Conservation (phyloP, 306 rosid species). For the Prunus dulcis region DNA sequence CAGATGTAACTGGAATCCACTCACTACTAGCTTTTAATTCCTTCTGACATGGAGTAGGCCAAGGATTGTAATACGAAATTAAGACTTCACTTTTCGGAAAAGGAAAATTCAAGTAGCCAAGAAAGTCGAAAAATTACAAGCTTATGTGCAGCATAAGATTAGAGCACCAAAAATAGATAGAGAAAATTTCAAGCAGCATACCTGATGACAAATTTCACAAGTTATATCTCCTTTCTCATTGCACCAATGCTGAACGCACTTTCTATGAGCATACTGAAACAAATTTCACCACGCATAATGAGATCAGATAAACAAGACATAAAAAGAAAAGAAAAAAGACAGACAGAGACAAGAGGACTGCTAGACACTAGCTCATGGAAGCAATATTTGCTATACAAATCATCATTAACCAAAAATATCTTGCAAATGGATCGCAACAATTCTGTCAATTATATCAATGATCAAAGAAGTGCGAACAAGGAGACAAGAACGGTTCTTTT, state of each 20-base stretch:
- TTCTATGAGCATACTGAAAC: conserved; percentile 89
- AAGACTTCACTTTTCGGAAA: background rate
- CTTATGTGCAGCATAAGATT: background rate
- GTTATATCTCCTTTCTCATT: conserved; percentile 93
- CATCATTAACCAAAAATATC: background rate
- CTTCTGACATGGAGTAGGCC: background rate
- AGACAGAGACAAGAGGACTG: background rate
- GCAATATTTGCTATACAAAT: background rate
- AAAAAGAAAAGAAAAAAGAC: background rate
- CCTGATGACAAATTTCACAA: conserved; percentile 98
- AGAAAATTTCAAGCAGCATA: conserved; percentile 21
- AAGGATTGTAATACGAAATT: background rate
- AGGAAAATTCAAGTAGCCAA: background rate
- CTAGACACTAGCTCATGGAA: background rate
- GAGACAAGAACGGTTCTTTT: background rate
- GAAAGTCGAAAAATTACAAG: background rate
- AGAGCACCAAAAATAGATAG: background rate
- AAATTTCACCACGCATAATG: background rate
- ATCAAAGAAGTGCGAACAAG: background rate
- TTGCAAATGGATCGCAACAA: background rate
- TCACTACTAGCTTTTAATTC: background rate
- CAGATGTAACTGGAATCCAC: background rate
- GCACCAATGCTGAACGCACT: conserved; percentile 98
- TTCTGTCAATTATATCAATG: background rate
- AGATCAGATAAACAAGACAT: too few species aligned